Percentiles rank a stretch among this genome's conserved stretches.
Conservation (phyloP, 257 asterid genomes). For the Parsonsia alboflavescens region DNA sequence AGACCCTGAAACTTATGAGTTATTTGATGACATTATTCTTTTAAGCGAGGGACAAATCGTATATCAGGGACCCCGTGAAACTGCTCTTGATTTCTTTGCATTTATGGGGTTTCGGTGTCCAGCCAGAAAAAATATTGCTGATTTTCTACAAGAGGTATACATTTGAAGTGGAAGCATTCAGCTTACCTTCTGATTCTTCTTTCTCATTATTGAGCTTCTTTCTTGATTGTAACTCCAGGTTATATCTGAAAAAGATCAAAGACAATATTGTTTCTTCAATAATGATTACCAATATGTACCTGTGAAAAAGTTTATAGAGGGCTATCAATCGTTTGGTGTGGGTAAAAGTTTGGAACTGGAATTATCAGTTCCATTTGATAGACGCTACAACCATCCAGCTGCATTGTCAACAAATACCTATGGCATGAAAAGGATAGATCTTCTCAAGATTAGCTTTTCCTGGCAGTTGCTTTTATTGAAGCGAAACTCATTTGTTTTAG, state of each 20-base stretch:
- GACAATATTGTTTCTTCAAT: conserved; percentile 71
- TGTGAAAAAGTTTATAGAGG: conserved; percentile 61
- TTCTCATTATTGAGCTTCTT: conserved; percentile 18
- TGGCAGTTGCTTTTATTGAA: conserved; percentile 85
- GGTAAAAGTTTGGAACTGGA: conserved; percentile 59
- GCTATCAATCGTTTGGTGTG: conserved; percentile 45
- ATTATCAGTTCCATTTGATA: conserved; percentile 61
- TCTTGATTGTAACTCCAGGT: conserved; percentile 34
- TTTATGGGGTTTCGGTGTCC: conserved; percentile 84
- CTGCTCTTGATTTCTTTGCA: conserved; percentile 68
- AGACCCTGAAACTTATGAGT: conserved; percentile 84
- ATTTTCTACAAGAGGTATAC: conserved; percentile 90
- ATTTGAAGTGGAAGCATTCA: conserved; percentile 6
- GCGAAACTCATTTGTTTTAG: conserved; percentile 70
- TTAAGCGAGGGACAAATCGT: conserved; percentile 83
- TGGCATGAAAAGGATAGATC: conserved; percentile 61
- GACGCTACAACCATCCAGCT: conserved; percentile 76
- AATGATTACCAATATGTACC: conserved; percentile 55
- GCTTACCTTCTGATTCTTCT: conserved; percentile 10
- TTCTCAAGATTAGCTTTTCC: conserved; percentile 59
- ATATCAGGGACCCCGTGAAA: conserved; percentile 77
- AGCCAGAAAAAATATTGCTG: conserved; percentile 82
- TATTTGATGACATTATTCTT: conserved; percentile 83
- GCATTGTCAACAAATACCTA: conserved; percentile 62
- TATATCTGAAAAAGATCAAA: conserved; percentile 86